Evolutionary conservation across 2,329 filamentous ascomycete genomes (phyloP).

Genomic region (Fusarium avenaceum): DNA sequence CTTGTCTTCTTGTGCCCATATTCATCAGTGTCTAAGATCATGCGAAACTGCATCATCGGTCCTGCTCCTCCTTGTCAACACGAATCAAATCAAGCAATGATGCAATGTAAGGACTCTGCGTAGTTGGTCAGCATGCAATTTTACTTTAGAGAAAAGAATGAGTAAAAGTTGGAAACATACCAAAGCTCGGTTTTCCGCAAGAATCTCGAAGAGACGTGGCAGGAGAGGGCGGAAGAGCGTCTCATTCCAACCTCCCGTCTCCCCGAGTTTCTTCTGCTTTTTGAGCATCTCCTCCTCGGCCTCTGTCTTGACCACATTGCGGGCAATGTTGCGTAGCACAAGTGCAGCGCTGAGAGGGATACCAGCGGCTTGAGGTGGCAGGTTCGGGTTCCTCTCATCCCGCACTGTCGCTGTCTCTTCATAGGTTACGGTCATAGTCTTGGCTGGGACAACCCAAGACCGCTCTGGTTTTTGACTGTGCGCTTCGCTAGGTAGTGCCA

Average conservation of each 20-base stretch:
- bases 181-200: slow-evolving; percentile 76
- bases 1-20: slow-evolving; percentile 29
- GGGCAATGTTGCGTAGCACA: slow-evolving; percentile 83
- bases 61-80: slow-evolving; percentile 48
- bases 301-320: slow-evolving; percentile 73
- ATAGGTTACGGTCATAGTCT: slow-evolving; percentile 66
- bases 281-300: slow-evolving; percentile 68
- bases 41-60: slow-evolving; percentile 31
- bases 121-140: slow-evolving; percentile 32
- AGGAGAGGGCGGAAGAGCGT: slow-evolving; percentile 75
- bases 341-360: slow-evolving; percentile 83
- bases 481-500: slow-evolving; percentile 50
- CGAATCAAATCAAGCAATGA: slow-evolving; percentile 58
- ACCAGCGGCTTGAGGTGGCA: slow-evolving; percentile 75
- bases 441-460: slow-evolving; percentile 67
- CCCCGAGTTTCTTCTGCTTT: slow-evolving; percentile 59
- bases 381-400: slow-evolving; percentile 71
- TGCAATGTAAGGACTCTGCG: slow-evolving; percentile 58
- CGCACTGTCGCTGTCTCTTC: slow-evolving; percentile 69
- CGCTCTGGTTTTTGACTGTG: slow-evolving; percentile 43
- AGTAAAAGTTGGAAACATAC: slow-evolving; percentile 55
- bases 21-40: not conserved
- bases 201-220: slow-evolving; percentile 75
- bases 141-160: not conserved
- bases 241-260: slow-evolving; percentile 74